Base-by-base conservation (phyloP, 208 protist species). In the Leishmania martiniquensis region DNA sequence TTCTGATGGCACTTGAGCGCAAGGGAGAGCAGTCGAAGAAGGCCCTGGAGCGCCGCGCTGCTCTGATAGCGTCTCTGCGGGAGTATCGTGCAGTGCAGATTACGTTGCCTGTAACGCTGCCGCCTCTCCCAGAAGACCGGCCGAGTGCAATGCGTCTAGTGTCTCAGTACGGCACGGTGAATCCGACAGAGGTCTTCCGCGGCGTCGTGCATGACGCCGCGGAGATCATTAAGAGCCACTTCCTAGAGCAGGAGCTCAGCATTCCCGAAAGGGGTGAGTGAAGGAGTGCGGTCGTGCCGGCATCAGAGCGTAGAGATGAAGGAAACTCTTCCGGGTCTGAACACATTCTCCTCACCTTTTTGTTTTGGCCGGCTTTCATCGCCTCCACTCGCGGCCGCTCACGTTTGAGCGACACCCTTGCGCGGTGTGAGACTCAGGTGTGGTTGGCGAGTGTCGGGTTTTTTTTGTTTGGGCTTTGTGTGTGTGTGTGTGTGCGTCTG, bases 131-230 rank as follows among this genome's bases (percentile, higher is more conserved):
- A 12, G 75, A 84, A 72, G 70, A 54, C 12, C 80, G 80, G 17
- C 69, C 75, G 25, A 59, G 45, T 34, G 80, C 80, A n/a, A 80
- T 77, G 70, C 75, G 62, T n/a, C 70, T 84, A 5, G 80, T 84
- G 32, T 84, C 75, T 62, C 80, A 84, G 75, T 77, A 84, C 75
- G 80, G 80, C 63, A 77, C 73, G 57, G 59, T 72, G 2, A 67
- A 73, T 59, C 69, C 75, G 17, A 39, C 47, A 1, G 37, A 37
- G 9, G 75, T 77, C 60, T 84, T 84, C 15, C 60, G 68, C 13
- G 34, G 29, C 20, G 70, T 80, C 44, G 80, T 84, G 75, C 74
- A 20, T 32, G 69, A 84, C 7, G 70, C 69, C 6, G 74, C 80
- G 7, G 80, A 84, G 54, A 60, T 71, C 34, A 37, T 84, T 10